phyloP scores from a whole-genome alignment of 169 alveolate species.

The Besnoitia besnoiti region DNA sequence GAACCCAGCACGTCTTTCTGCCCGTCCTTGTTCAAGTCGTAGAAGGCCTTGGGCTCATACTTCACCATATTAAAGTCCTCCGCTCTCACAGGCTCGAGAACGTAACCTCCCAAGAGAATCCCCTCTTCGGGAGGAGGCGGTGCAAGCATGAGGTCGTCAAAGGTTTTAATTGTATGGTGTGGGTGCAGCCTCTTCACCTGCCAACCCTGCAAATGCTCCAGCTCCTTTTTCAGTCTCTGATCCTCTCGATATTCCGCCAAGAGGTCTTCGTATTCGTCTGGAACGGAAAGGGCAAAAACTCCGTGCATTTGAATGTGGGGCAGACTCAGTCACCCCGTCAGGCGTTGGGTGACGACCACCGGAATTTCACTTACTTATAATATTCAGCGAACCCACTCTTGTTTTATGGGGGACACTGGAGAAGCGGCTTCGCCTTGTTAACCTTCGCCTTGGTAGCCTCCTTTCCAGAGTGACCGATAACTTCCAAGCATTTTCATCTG shows the following conservation, averaged over 20 bases:
- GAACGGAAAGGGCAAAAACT: background rate
- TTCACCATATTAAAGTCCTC: slow-evolving; percentile 7
- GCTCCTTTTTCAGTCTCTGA: background rate
- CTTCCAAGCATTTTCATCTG: no score
- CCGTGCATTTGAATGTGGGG: no score
- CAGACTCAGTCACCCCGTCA: no score
- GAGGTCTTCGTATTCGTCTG: background rate
- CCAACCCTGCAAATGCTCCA: background rate
- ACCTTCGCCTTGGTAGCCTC: no score
- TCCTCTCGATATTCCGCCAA: slow-evolving; percentile 41
- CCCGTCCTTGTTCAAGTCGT: background rate
- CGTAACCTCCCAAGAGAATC: slow-evolving; percentile 11
- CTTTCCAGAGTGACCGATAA: no score
- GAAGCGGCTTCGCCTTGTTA: no score
- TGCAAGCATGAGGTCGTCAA: background rate
- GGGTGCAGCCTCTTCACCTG: background rate
- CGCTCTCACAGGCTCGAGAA: background rate
- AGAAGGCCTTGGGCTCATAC: slow-evolving; percentile 15
- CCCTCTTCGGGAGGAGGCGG: slow-evolving; percentile 43
- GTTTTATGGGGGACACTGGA: no score
- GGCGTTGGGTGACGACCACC: no score
- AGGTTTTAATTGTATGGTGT: background rate
- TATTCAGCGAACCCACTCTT: background rate
- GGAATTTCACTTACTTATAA: background rate
- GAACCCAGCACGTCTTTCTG: background rate